Evolutionary conservation across 1,284 basidiomycete species (phyloP), one percentile per base, ranked within the genome.

Genomic region (Neonothopanus nambi): DNA sequence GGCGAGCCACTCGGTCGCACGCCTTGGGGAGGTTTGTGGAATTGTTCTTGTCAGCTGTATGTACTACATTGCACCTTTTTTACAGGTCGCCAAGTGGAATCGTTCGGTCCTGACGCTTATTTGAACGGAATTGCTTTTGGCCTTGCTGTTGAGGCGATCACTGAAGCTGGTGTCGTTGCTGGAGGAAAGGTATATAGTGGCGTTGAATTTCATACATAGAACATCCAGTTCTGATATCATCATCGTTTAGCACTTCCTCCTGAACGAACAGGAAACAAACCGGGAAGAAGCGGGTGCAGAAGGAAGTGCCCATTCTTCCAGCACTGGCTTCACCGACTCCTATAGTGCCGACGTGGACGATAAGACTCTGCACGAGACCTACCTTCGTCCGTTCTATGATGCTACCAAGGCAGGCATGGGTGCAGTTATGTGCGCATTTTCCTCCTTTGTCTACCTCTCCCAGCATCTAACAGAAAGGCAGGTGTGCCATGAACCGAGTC

Each of bases 331-430:
- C 33, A 55, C 30, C 51, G 62, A 62, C 26, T 48, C 35, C 45
- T 59, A 17, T 69, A 66, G 18, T 73, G 71, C 26, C 75, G 40
- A 81, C 57, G 62, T 80, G 26, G 76, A 81, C 57, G 79, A 80
- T 56, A 70, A 73, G 26, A 62, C 64, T 7, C 59, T 76, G 57
- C 72, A 71, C 60, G 74, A 74, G 55, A 48, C 72, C 8, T 73
- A 74, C 57, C 67, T 74, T 2, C 68, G 69, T 63, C 68, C 70
- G 1, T 80, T 79, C 65, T 66, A 77, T 13, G 67, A 73, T 36
- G 70, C 71, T 1, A 70, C 80, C 18, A 63, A 71, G 13, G 76
- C 75, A 0, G 77, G 75, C 6, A 73, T 77, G 4, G 75, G 40
- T 12, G 40, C 18, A 15, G 40, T 23, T 6, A 42, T 42, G 40